A percentile compares a stretch with the other conserved stretches of the same genome.
Conservation (phyloP, 768 basidiomycete species). For the Rhizopogon vulgaris region DNA sequence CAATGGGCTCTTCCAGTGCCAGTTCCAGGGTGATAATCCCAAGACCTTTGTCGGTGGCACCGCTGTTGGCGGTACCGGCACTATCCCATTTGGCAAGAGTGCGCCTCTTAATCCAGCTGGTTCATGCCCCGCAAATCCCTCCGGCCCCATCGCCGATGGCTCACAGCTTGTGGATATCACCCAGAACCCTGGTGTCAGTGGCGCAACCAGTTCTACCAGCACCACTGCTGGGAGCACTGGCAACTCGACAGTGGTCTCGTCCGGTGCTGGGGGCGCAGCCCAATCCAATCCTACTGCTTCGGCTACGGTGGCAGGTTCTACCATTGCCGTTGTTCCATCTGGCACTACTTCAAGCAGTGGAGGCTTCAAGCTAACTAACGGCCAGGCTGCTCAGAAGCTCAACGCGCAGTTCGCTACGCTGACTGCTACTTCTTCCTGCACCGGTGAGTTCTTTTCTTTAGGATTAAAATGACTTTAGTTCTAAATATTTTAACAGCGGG, state of each 20-base stretch:
- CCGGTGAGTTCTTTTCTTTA: slow-evolving; percentile 10
- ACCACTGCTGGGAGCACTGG: slow-evolving; percentile 1
- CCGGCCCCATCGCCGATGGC: slow-evolving; percentile 45
- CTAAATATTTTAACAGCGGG: slow-evolving; percentile 16
- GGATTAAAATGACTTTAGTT: slow-evolving; percentile 7
- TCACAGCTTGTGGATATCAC: slow-evolving; percentile 33
- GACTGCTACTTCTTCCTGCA: slow-evolving; percentile 40
- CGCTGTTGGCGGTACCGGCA: slow-evolving; percentile 38
- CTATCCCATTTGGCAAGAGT: slow-evolving; percentile 45
- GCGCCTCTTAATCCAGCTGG: slow-evolving; percentile 38
- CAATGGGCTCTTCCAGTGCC: slow-evolving; percentile 53
- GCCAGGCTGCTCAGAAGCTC: slow-evolving; percentile 42
- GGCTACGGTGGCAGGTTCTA: neutral
- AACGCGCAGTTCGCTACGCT: slow-evolving; percentile 49
- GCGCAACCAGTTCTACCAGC: neutral
- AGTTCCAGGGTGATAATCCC: slow-evolving; percentile 42
- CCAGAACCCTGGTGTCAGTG: slow-evolving; percentile 28
- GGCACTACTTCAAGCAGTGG: slow-evolving; percentile 1
- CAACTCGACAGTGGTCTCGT: neutral
- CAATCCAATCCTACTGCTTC: neutral
- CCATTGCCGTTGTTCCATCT: slow-evolving; percentile 4
- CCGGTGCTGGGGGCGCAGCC: neutral
- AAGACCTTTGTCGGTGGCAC: slow-evolving; percentile 39
- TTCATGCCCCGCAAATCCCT: slow-evolving; percentile 43
- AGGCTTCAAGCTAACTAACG: slow-evolving; percentile 29